phyloP scores from a whole-genome alignment of 768 basidiomycete genomes.

The Russula foetens region DNA sequence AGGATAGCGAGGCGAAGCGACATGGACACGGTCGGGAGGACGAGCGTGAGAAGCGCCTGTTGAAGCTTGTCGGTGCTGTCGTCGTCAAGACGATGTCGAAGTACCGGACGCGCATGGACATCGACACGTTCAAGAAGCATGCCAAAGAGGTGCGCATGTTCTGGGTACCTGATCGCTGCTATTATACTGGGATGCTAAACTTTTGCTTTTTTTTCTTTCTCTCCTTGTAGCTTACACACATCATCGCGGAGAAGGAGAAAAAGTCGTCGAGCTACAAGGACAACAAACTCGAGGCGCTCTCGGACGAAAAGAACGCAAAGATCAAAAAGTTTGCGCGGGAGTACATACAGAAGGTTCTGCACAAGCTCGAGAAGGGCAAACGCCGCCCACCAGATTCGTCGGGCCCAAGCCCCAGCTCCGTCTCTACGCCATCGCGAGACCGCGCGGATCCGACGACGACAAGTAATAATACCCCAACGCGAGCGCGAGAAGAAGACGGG shows the following conservation, averaged over 20 bases:
- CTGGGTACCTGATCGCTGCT: too few relatives aligned
- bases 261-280: conserved; percentile 74
- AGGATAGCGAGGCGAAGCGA: conserved; percentile 32
- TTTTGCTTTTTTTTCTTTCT: too few relatives aligned
- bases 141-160: conserved; percentile 73
- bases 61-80: conserved; percentile 78
- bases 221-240: conserved; percentile 60
- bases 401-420: not conserved
- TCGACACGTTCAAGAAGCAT: conserved; percentile 86
- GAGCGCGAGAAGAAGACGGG: too few relatives aligned
- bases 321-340: conserved; percentile 93
- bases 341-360: conserved; percentile 74
- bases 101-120: conserved; percentile 64
- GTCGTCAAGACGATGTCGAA: conserved; percentile 94
- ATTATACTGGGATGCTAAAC: too few relatives aligned
- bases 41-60: conserved; percentile 71
- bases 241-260: conserved; percentile 94
- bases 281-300: conserved; percentile 62
- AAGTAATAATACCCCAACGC: not conserved
- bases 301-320: conserved; percentile 81
- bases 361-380: conserved; percentile 49
- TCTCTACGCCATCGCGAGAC: not conserved
- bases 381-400: conserved; percentile 20
- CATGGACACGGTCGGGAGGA: conserved; percentile 48
- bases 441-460: too few relatives aligned